phyloP scores from a whole-genome alignment of 305 asterid species.

The Solanum hybrid region DNA sequence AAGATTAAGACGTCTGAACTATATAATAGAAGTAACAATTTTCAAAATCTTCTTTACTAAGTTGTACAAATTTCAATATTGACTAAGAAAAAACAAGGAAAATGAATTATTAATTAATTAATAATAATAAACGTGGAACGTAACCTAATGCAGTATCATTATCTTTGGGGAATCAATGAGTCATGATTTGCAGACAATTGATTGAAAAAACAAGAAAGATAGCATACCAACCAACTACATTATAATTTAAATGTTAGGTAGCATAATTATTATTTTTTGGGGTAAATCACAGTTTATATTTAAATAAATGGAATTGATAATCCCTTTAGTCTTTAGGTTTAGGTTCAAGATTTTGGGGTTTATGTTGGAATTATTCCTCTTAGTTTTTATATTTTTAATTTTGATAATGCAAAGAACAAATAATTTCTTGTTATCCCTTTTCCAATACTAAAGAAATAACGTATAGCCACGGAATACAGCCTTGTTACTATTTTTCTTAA shows the following conservation, averaged over 20 bases:
- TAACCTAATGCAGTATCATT: too few species aligned
- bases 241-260: not conserved
- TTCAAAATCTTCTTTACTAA: too few species aligned
- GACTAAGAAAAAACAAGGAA: too few species aligned
- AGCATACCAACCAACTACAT: not conserved
- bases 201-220: too few species aligned
- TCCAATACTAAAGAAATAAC: not conserved
- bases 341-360: not conserved
- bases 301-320: not conserved
- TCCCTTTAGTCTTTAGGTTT: not conserved
- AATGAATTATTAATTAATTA: too few species aligned
- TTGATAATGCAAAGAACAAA: too few species aligned
- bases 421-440: not conserved
- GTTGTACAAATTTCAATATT: too few species aligned
- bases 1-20: too few species aligned
- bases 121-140: too few species aligned
- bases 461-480: not conserved
- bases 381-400: not conserved
- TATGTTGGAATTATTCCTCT: not conserved
- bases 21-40: too few species aligned
- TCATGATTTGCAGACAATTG: too few species aligned
- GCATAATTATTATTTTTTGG: not conserved
- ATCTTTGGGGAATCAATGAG: too few species aligned
- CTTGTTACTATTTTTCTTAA: not conserved
- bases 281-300: not conserved